A percentile compares a stretch with the other conserved stretches of the same genome.
phyloP scores from a whole-genome alignment of 495 filamentous ascomycete species.

The Bryoglossum gracile region DNA sequence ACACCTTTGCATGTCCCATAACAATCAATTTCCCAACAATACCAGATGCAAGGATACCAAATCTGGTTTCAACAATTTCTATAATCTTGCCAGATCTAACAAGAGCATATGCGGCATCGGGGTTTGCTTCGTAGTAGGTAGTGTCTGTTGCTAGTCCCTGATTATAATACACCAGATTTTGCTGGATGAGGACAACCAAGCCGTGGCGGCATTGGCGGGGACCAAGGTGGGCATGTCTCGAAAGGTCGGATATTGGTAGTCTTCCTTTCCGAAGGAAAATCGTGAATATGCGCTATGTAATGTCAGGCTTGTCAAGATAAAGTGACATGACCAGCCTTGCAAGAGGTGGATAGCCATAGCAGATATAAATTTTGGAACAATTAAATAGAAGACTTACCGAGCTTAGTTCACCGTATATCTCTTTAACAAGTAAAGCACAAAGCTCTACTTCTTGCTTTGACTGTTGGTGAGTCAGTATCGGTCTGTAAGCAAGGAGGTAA shows the following conservation, averaged over 20 bases:
- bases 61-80: constrained; percentile 59
- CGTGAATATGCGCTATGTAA: constrained; percentile 63
- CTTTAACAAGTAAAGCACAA: constrained; percentile 79
- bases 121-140: constrained; percentile 75
- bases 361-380: not conserved
- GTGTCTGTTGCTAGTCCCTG: constrained; percentile 51
- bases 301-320: constrained; percentile 20
- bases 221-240: constrained; percentile 58
- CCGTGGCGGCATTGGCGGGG: constrained; percentile 66
- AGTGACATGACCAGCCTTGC: constrained; percentile 1
- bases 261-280: constrained; percentile 70
- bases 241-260: constrained; percentile 59
- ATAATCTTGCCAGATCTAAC: constrained; percentile 77
- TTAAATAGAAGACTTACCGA: constrained; percentile 54
- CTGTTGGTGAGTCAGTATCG: constrained; percentile 25
- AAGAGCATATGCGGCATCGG: constrained; percentile 67
- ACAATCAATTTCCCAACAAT: constrained; percentile 68
- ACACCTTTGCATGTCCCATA: constrained; percentile 68
- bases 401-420: constrained; percentile 81
- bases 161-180: constrained; percentile 75
- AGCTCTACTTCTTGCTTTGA: constrained; percentile 67
- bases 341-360: not conserved
- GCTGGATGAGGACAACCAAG: constrained; percentile 76
- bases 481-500: constrained; percentile 2
- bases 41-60: constrained; percentile 60